Percentiles rank a stretch among this genome's conserved stretches.
phyloP scores from a whole-genome alignment of 2,329 filamentous ascomycete species.

The Venturia asperata region DNA sequence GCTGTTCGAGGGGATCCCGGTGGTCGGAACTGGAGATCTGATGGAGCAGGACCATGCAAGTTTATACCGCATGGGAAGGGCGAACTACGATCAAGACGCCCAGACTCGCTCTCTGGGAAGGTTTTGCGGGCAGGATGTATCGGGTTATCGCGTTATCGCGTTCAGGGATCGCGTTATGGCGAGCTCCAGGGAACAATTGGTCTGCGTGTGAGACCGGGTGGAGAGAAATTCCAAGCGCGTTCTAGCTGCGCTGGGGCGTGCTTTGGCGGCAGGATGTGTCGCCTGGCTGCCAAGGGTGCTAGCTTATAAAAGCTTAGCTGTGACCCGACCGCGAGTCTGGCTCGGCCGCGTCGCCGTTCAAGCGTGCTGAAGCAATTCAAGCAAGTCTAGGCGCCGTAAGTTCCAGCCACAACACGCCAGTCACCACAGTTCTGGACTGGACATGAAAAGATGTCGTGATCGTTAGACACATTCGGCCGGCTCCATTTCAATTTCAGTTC shows the following conservation, averaged over 20 bases:
- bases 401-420: not conserved
- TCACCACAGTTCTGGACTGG: not conserved
- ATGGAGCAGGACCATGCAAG: constrained; percentile 12
- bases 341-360: not conserved
- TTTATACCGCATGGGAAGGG: constrained; percentile 16
- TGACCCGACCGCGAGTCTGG: not conserved
- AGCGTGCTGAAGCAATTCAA: not conserved
- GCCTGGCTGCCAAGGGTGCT: too few species aligned
- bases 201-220: not conserved
- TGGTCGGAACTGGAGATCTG: not conserved
- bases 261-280: not conserved
- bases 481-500: not conserved
- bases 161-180: not conserved
- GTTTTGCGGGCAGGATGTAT: not conserved
- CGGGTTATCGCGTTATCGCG: not conserved
- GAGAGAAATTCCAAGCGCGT: not conserved
- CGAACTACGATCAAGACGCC: not conserved
- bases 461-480: not conserved
- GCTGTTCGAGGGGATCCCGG: not conserved
- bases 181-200: not conserved
- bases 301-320: not conserved
- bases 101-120: not conserved
- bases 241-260: not conserved
- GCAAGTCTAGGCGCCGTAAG: not conserved
- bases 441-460: not conserved